Evolutionary conservation across 2,329 filamentous ascomycete genomes (phyloP), one percentile per base, ranked within the genome.

Genomic region (Rhynchosporium agropyri): DNA sequence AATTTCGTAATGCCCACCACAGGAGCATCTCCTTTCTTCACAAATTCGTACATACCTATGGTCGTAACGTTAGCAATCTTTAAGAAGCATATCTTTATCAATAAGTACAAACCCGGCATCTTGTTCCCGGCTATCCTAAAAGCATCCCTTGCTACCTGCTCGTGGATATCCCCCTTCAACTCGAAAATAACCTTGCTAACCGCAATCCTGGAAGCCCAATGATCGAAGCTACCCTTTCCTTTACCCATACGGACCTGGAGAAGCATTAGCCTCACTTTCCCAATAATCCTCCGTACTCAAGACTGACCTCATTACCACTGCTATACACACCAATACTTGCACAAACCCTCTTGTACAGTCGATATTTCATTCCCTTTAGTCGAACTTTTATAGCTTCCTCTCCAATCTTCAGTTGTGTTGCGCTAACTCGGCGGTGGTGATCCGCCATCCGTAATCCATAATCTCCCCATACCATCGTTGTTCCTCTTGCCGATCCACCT

Each of bases 251-350:
- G 89, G 76, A 92, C 89, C 86, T 89, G 68, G 6, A 53, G 59
- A 60, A 40, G 28, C 33, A 38, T 70, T 64, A 69, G 63, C 48
- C 40, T 42, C 31, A 40, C 26, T 56, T 31, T 29, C 29, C 29
- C n/a, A 29, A 43, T 20, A 10, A 12, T 26, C 8, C 40, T 1
- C 20, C 20, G n/a, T 10, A 43, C 12, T 15, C 49, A n/a, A 55
- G 55, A 55, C 83, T 70, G 73, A 89, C 87, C 79, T 99, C 95
- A 74, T 98, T 99, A 63, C 95, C 95, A 76, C 89, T 95, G 63
- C 92, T 89, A 77, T 95, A 99, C 28, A 99, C 96, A 74, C 94
- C 95, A 69, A 98, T 90, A 74, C 96, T 97, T 68, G 93, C 95
- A 71, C 87, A 88, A 58, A 98, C 89, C 66, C 95, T 86, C 80